Evolutionary conservation across 106 monocot species (phyloP).

Genomic region (Dendrobium chrysotoxum): DNA sequence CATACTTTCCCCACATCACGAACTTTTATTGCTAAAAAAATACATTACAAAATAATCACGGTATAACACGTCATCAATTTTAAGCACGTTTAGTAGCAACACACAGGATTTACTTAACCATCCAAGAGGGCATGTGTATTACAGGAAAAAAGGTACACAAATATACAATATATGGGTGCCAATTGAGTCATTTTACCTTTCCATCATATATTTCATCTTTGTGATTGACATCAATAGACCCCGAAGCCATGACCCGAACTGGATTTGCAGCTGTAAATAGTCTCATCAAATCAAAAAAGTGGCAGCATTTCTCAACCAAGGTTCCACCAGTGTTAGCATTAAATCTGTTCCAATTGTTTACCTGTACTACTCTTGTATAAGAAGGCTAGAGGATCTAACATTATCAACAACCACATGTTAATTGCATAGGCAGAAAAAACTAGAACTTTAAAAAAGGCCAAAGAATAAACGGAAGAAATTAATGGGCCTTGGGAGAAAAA

Average conservation of each 20-base stretch:
- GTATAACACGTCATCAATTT: neutral
- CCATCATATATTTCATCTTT: constrained; percentile 94
- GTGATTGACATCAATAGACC: constrained; percentile 88
- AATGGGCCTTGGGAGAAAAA: neutral
- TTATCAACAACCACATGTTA: neutral
- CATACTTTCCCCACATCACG: too few relatives aligned
- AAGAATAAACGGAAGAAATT: neutral
- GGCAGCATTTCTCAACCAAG: constrained; percentile 95
- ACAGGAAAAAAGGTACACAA: neutral
- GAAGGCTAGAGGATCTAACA: neutral
- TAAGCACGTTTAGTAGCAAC: neutral
- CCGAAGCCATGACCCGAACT: constrained; percentile 89
- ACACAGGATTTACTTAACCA: neutral
- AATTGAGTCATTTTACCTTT: constrained; percentile 36
- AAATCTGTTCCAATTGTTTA: constrained; percentile 92
- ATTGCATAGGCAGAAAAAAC: neutral
- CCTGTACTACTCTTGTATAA: constrained; percentile 31
- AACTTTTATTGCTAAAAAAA: neutral
- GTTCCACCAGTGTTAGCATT: constrained; percentile 85
- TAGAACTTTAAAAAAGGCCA: neutral
- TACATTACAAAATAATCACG: neutral
- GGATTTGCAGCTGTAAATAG: constrained; percentile 84
- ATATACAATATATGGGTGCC: neutral
- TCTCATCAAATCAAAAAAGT: constrained; percentile 95
- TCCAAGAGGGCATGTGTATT: neutral